Percentiles rank a stretch among this genome's conserved stretches.
These are phyloP conservation scores for Alternaria alternata DNA, from an alignment of 2,329 filamentous ascomycete genomes.

Conservation along the genomic window DNA sequence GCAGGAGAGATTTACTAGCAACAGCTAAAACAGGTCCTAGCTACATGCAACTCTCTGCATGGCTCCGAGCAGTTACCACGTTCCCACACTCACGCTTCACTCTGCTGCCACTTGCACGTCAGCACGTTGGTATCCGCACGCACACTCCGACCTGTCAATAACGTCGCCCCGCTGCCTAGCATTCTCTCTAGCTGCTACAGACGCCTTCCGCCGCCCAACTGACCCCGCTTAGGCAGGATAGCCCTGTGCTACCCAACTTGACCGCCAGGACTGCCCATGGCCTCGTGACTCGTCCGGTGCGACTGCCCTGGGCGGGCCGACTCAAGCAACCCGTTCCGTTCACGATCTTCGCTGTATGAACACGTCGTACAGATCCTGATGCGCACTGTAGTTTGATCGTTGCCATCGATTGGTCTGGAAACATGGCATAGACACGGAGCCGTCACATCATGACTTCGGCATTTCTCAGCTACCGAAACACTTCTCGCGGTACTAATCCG, in stretches of 20 bases:
- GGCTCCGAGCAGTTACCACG: neutral
- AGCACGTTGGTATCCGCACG: conserved; percentile 1
- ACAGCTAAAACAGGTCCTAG: too few species aligned
- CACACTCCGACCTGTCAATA: conserved; percentile 17
- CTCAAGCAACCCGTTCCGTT: conserved; percentile 9
- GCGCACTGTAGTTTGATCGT: neutral
- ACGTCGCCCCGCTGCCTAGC: conserved; percentile 16
- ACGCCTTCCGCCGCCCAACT: conserved; percentile 16
- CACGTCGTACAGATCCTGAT: conserved; percentile 26
- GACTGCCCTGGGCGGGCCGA: conserved; percentile 19
- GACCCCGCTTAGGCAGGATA: conserved; percentile 20
- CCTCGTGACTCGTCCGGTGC: conserved; percentile 24
- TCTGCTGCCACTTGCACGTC: conserved; percentile 7
- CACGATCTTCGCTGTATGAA: conserved; percentile 28
- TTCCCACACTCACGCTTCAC: conserved; percentile 11
- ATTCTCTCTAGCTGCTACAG: conserved; percentile 13
- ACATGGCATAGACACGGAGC: conserved; percentile 1
- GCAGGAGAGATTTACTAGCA: neutral
- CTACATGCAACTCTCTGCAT: neutral
- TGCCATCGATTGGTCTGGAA: conserved; percentile 3
- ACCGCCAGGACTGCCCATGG: conserved; percentile 10
- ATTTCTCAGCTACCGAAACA: conserved; percentile 6
- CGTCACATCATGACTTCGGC: conserved; percentile 6
- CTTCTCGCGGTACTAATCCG: conserved; percentile 7
- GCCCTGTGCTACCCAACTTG: conserved; percentile 24